phyloP scores from a whole-genome alignment of 305 asterid genomes.

The Fraxinus baroniana region DNA sequence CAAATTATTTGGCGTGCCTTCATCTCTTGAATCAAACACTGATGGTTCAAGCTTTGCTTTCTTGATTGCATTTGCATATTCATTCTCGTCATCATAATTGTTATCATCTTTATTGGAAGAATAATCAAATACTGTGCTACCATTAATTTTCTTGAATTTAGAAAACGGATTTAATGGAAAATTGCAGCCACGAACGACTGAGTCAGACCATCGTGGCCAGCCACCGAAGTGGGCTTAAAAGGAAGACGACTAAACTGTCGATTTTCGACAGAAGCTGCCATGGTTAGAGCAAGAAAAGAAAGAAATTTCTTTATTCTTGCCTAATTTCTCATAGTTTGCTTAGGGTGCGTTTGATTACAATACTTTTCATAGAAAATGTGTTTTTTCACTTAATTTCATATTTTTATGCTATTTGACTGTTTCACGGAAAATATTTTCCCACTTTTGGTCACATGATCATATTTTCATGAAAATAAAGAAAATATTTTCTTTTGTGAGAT shows the following conservation, averaged over 20 bases:
- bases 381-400: too few relatives aligned
- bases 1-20: constrained; percentile 73
- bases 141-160: constrained; percentile 4
- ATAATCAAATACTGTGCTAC: constrained; percentile 24
- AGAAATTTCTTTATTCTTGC: background rate
- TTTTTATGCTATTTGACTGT: too few relatives aligned
- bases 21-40: constrained; percentile 59
- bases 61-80: constrained; percentile 30
- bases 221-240: constrained; percentile 36
- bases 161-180: constrained; percentile 31
- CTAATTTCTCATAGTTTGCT: background rate
- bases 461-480: too few relatives aligned
- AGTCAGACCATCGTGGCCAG: constrained; percentile 22
- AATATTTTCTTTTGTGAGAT: too few relatives aligned
- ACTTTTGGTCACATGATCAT: too few relatives aligned
- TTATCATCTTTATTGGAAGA: constrained; percentile 58
- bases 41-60: constrained; percentile 62
- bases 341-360: too few relatives aligned
- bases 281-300: constrained; percentile 10
- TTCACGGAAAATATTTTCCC: too few relatives aligned
- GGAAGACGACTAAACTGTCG: constrained; percentile 51
- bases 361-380: too few relatives aligned
- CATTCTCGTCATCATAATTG: background rate
- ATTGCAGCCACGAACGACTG: constrained; percentile 55
- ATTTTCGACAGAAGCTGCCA: constrained; percentile 85